Conservation (phyloP, 2,329 filamentous ascomycete genomes). For the Penicillium sp. region DNA sequence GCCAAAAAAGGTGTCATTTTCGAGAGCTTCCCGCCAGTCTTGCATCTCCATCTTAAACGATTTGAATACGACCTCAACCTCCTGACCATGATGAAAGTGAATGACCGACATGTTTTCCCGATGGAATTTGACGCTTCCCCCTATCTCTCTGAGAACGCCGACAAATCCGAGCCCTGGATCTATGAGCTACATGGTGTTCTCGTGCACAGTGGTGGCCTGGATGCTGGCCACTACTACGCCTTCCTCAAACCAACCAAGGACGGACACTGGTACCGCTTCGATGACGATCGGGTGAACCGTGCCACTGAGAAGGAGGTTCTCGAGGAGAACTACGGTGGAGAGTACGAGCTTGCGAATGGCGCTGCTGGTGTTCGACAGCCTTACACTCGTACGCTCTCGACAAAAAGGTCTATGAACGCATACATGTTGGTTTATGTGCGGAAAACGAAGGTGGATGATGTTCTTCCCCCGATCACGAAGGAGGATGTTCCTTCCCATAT, state of each 20-base stretch:
- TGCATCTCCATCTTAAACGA: constrained; percentile 92
- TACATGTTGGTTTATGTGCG: constrained; percentile 99
- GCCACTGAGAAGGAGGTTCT: constrained; percentile 87
- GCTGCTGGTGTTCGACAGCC: constrained; percentile 59
- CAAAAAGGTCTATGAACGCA: constrained; percentile 74
- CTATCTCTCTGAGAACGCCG: constrained; percentile 81
- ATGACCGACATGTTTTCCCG: constrained; percentile 50
- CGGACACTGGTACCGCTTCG: constrained; percentile 93
- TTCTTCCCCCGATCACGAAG: constrained; percentile 72
- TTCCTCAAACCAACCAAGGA: constrained; percentile 93
- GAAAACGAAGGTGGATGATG: constrained; percentile 76
- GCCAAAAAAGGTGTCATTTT: constrained; percentile 98
- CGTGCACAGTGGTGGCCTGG: constrained; percentile 93
- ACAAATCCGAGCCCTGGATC: constrained; percentile 81
- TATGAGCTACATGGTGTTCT: constrained; percentile 94
- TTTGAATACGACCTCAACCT: constrained; percentile 97
- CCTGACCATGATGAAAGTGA: constrained; percentile 97
- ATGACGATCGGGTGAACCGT: constrained; percentile 95
- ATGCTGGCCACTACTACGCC: constrained; percentile 97
- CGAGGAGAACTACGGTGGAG: constrained; percentile 95
- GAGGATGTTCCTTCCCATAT: constrained; percentile 80
- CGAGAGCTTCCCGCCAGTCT: constrained; percentile 85
- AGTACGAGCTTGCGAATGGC: constrained; percentile 64
- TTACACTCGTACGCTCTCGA: constrained; percentile 62
- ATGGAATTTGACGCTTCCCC: constrained; percentile 64